phyloP scores from a whole-genome alignment of 202 grass and related monocot genomes.

The Musa balbisiana region DNA sequence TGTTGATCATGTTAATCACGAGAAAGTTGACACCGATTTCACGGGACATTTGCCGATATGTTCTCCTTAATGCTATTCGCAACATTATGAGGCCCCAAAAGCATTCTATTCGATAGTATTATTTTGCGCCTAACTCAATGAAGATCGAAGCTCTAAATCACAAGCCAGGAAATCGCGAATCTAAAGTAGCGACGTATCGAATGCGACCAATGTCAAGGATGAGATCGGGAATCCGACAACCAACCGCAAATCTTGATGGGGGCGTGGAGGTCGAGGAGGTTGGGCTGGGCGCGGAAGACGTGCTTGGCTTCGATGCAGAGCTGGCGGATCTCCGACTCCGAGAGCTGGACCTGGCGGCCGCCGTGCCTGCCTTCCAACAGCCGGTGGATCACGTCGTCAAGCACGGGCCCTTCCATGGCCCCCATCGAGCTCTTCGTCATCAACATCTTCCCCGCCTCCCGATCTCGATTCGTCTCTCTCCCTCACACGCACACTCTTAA shows the following conservation, averaged over 20 bases:
- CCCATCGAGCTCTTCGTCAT: constrained; percentile 52
- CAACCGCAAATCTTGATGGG: constrained; percentile 61
- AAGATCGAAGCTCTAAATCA: no score
- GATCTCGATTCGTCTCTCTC: no score
- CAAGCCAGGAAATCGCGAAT: no score
- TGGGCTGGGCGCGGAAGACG: constrained; percentile 44
- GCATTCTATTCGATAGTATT: no score
- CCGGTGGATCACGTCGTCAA: constrained; percentile 54
- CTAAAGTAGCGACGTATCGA: neutral
- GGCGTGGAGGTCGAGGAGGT: constrained; percentile 39
- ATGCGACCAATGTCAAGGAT: neutral
- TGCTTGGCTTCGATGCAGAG: constrained; percentile 56
- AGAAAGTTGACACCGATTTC: no score
- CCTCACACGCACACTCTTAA: no score
- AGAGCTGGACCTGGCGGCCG: constrained; percentile 47
- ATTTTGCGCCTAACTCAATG: no score
- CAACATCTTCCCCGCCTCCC: constrained; percentile 32
- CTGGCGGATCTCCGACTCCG: constrained; percentile 61
- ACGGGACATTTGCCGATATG: no score
- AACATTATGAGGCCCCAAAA: no score
- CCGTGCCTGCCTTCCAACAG: constrained; percentile 42
- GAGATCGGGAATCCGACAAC: neutral
- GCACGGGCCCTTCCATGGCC: constrained; percentile 39
- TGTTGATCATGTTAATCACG: no score
- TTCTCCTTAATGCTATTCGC: no score